Percentiles rank a stretch among this genome's conserved stretches.
These are phyloP conservation scores for Astrothelium subdiscretum DNA, from an alignment of 495 filamentous ascomycete genomes.

Conservation along the genomic window DNA sequence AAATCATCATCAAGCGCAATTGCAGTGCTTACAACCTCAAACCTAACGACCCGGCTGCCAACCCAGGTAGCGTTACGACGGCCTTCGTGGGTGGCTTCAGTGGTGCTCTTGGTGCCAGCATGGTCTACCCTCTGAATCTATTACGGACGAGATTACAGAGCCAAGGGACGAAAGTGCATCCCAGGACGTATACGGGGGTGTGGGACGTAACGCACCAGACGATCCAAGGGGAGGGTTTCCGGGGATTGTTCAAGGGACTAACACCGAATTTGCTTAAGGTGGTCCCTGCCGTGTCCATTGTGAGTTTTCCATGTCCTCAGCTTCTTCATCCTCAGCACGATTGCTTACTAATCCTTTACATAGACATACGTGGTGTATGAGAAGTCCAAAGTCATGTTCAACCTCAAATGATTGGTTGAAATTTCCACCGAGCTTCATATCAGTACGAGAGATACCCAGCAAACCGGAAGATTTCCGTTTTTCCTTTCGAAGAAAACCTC, in stretches of 20 bases:
- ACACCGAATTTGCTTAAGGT: slow-evolving; percentile 96
- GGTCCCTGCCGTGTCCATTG: slow-evolving; percentile 86
- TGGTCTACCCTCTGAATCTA: slow-evolving; percentile 92
- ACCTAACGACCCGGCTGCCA: slow-evolving; percentile 67
- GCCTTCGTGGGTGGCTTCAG: slow-evolving; percentile 79
- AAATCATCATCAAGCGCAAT: slow-evolving; percentile 52
- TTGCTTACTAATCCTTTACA: slow-evolving; percentile 9
- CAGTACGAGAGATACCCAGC: slow-evolving; percentile 2
- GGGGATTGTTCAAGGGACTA: slow-evolving; percentile 86
- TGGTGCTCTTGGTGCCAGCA: slow-evolving; percentile 83
- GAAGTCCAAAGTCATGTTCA: slow-evolving; percentile 72
- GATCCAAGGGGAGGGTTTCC: slow-evolving; percentile 65
- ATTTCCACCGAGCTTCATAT: not conserved
- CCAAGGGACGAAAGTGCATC: slow-evolving; percentile 86
- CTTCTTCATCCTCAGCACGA: slow-evolving; percentile 1
- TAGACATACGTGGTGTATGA: slow-evolving; percentile 90
- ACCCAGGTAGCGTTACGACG: slow-evolving; percentile 63
- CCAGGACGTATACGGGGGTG: slow-evolving; percentile 79
- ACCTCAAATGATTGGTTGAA: slow-evolving; percentile 43
- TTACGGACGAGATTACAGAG: slow-evolving; percentile 88
- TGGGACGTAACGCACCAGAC: slow-evolving; percentile 77
- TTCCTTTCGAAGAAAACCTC: not conserved
- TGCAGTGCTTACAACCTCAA: slow-evolving; percentile 38
- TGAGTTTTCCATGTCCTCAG: slow-evolving; percentile 14
- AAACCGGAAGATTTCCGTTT: not conserved